Evolutionary conservation across 2,329 filamentous ascomycete genomes (phyloP), one percentile per base, ranked within the genome.

Genomic region (Diplodia mutila): DNA sequence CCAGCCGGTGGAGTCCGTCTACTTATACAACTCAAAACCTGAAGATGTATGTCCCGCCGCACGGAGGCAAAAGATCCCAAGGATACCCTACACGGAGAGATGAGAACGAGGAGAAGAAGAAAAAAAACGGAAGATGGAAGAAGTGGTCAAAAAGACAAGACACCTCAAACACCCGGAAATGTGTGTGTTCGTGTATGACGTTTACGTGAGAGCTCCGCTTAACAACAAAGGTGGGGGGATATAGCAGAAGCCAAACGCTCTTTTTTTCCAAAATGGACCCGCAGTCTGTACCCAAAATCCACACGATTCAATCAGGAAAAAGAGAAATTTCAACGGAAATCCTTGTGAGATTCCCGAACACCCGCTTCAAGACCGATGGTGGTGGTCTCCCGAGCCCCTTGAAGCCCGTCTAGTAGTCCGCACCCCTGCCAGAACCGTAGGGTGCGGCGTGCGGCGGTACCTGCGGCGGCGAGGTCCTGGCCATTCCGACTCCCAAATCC

Each of bases 401-500:
- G 29, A 18, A 27, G 1, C 32, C 5, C 6, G n/a, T 23, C 49
- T 37, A 51, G 39, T 59, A 55, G 32, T 59, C 53, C 14, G 55
- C 65, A 21, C 34, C 67, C 34, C 61, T 32, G 23, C 61, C 52
- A n/a, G 53, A 48, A 63, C 65, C 29, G 59, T 51, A 63, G 12
- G 67, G 67, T 12, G 69, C 34, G 5, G 69, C 49, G 63, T 68
- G 69, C 61, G 64, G 66, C 18, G 68, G 66, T 7, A 65, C 52
- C 16, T 42, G 42, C 39, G 67, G 67, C 32, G 61, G 42, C 52
- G 37, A 49, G n/a, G 53, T 72, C n/a, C 73, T 68, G 9, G 39
- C 71, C 14, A 73, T 49, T 68, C 73, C 57, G 76, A 48, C 63
- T 78, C 77, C n/a, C 75, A 75, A 5, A 72, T 78, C 48, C 68